These are phyloP conservation scores for Penicillium sp. DNA, from an alignment of 2,329 filamentous ascomycete species.

Conservation along the genomic window DNA sequence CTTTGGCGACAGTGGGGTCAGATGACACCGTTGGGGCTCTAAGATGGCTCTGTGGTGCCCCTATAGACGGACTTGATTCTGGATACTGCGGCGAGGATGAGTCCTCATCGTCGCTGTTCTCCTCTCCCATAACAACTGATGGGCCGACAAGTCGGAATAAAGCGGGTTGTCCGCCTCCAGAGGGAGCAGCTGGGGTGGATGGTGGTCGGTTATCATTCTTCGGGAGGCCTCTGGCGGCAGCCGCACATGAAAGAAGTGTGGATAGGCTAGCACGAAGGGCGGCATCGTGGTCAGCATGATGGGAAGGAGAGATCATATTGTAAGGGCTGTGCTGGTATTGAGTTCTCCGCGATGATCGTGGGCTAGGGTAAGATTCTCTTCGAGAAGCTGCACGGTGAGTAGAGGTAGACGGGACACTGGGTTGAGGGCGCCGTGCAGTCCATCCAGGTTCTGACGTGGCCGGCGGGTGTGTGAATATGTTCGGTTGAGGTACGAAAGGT, in stretches of 20 bases:
- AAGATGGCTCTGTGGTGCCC: conserved; percentile 21
- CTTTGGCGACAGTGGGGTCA: conserved; percentile 21
- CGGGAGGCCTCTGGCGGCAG: conserved; percentile 77
- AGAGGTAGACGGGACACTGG: conserved; percentile 43
- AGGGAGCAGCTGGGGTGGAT: conserved; percentile 20
- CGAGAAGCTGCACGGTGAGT: conserved; percentile 37
- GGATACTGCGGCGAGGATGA: conserved; percentile 17
- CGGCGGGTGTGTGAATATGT: conserved; percentile 85
- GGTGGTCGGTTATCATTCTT: conserved; percentile 53
- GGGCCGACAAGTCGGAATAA: conserved; percentile 61
- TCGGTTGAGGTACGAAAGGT: conserved; percentile 80
- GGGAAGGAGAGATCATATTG: conserved; percentile 70
- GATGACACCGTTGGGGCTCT: conserved; percentile 22
- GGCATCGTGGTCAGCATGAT: conserved; percentile 87
- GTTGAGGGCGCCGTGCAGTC: conserved; percentile 51
- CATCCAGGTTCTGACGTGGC: conserved; percentile 48
- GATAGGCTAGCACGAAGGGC: conserved; percentile 91
- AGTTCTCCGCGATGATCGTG: conserved; percentile 36
- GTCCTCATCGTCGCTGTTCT: conserved; percentile 28
- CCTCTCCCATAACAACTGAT: conserved; percentile 56
- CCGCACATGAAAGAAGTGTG: conserved; percentile 90
- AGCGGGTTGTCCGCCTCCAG: conserved; percentile 45
- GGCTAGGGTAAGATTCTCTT: conserved; percentile 41
- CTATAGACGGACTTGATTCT: conserved; percentile 22
- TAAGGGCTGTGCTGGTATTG: conserved; percentile 55